These are phyloP conservation scores for Cornus controversa DNA, from an alignment of 148 eudicot species.

Conservation along the genomic window DNA sequence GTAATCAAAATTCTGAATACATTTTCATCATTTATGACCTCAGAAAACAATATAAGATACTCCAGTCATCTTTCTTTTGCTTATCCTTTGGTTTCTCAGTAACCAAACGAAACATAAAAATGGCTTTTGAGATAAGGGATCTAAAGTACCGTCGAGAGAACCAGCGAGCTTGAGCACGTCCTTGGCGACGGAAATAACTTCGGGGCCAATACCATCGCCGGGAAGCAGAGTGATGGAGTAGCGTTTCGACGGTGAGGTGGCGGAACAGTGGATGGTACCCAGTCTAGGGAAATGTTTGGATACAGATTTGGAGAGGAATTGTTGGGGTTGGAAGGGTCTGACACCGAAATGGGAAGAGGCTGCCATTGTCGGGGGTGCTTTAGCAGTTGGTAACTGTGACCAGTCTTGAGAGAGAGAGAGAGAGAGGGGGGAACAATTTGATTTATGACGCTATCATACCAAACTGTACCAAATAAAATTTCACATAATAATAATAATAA, in stretches of 20 bases:
- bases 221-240: constrained; percentile 86
- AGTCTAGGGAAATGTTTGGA: constrained; percentile 12
- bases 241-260: constrained; percentile 39
- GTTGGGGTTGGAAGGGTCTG: constrained; percentile 37
- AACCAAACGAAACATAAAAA: background rate
- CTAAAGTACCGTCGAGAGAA: constrained; percentile 61
- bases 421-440: too few species aligned
- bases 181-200: constrained; percentile 79
- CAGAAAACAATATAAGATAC: too few species aligned
- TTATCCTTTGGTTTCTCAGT: background rate
- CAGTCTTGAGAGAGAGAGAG: too few species aligned
- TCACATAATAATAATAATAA: too few species aligned
- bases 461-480: too few species aligned
- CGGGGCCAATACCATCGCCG: constrained; percentile 97
- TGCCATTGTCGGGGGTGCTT: constrained; percentile 37
- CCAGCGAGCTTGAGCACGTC: constrained; percentile 65
- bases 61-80: background rate
- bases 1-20: too few species aligned
- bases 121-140: background rate
- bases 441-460: too few species aligned
- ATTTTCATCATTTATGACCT: too few species aligned
- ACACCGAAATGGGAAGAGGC: constrained; percentile 45
- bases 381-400: background rate
- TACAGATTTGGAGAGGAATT: constrained; percentile 3
- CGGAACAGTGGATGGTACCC: constrained; percentile 44